Base-by-base conservation (phyloP, 345 rosid species). In the Aquilaria sinensis region DNA sequence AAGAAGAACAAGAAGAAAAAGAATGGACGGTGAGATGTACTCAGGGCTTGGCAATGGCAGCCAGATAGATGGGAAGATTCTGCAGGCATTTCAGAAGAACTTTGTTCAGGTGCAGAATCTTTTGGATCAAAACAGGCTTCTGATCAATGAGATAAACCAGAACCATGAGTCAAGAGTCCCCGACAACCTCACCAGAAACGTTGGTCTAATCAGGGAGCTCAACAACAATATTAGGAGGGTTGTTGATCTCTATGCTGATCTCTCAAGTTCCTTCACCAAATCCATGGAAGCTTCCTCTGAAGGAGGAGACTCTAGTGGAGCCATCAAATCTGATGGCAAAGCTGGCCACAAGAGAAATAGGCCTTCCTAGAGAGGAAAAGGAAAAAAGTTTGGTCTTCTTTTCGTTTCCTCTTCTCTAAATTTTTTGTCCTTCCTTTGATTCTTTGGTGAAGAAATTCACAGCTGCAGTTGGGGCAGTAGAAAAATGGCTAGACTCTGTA, bases 111-210 rank as follows among this genome's bases (percentile, higher is more conserved):
- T 92, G 54, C 93, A 89, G 63, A 75, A 81, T 71, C 85, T 92
- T 62, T 66, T 89, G 59, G 96, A 92, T 70, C 93, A 89, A 55
- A 92, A 92, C 67, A 76, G 90, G 82, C 32, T 87, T 68, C 77
- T 92, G 55, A 92, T 92, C 74, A 86, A 85, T 56, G 82, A 85
- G 83, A 92, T 92, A 61, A 92, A 89, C 70, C 87, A 82, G 64
- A 92, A 92, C 69, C 96, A 92, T 5, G 96, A 85, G 70, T 92
- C 96, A 0, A 92, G 80, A 72, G 77, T 79, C 74, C 92, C 88
- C 0, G 92, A 85, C 70, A 82, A 83, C 73, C 72, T 92, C 72
- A 81, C 85, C 61, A 65, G 85, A 56, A 89, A 89, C 59, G 96
- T 89, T 45, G 93, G 92, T 50, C 72, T 92, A 75, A 92, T 92